Conservation (phyloP, 257 asterid species). For the Petunia secreta region DNA sequence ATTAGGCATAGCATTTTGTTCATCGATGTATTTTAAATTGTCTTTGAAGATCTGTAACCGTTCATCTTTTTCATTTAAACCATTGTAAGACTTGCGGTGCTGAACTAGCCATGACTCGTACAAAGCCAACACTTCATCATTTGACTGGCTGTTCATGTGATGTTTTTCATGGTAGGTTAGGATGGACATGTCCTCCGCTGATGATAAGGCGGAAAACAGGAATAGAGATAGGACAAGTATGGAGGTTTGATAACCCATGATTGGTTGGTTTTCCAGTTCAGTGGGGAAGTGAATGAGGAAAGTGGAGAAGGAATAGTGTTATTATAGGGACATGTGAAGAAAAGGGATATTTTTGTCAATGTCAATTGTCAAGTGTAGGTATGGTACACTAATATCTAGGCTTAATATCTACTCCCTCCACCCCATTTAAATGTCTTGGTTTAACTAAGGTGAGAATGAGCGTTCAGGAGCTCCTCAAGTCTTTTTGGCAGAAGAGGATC, state of each 20-base stretch:
- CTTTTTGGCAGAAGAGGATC: too few relatives aligned
- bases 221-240: not conserved
- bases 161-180: constrained; percentile 49
- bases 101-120: constrained; percentile 73
- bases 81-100: constrained; percentile 67
- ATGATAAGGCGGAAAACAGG: constrained; percentile 16
- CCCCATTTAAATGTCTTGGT: too few relatives aligned
- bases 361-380: too few relatives aligned
- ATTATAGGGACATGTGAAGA: too few relatives aligned
- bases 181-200: constrained; percentile 71
- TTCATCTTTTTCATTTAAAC: constrained; percentile 64
- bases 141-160: constrained; percentile 19
- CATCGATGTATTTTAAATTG: constrained; percentile 66
- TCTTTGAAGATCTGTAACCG: constrained; percentile 75
- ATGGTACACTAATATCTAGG: too few relatives aligned
- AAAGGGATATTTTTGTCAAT: too few relatives aligned
- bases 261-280: not conserved
- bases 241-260: constrained; percentile 25
- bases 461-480: too few relatives aligned
- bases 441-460: too few relatives aligned
- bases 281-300: too few relatives aligned
- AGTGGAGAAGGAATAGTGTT: too few relatives aligned
- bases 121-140: constrained; percentile 54
- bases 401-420: too few relatives aligned
- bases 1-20: constrained; percentile 52